Evolutionary conservation across 495 filamentous ascomycete genomes (phyloP).

Genomic region (Neurospora sp.): DNA sequence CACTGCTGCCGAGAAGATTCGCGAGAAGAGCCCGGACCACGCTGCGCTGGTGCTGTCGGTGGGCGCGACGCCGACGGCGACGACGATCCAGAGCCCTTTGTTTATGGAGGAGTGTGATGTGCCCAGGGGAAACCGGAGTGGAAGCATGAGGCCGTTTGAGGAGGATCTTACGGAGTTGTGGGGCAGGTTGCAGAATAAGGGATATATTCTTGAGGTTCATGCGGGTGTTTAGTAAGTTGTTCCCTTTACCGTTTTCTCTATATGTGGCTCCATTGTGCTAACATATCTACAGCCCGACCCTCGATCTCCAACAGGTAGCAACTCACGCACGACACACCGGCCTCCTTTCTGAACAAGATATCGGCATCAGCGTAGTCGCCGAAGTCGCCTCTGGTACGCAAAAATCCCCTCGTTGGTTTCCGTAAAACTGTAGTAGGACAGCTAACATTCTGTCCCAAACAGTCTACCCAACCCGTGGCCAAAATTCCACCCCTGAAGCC

Average conservation of each 20-base stretch:
- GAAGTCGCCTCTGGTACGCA: constrained; percentile 43
- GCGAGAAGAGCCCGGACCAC: constrained; percentile 12
- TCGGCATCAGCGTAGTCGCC: constrained; percentile 60
- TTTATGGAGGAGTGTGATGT: constrained; percentile 7
- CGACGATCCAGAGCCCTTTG: constrained; percentile 35
- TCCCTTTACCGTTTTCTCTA: constrained; percentile 39
- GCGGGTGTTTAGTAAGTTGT: constrained; percentile 25
- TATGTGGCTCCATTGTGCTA: constrained; percentile 41
- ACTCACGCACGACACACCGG: constrained; percentile 46
- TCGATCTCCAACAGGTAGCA: constrained; percentile 76
- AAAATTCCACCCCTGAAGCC: constrained; percentile 46
- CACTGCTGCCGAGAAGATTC: constrained; percentile 35
- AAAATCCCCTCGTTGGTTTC: not conserved
- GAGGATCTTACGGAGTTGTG: constrained; percentile 6
- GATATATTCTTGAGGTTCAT: constrained; percentile 22
- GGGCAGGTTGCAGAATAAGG: constrained; percentile 5
- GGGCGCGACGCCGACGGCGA: constrained; percentile 73
- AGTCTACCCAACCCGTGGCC: constrained; percentile 52
- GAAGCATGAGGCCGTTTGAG: not conserved
- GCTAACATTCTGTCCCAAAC: constrained; percentile 20
- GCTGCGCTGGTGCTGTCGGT: constrained; percentile 51
- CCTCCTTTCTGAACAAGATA: constrained; percentile 36
- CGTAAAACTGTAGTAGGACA: not conserved
- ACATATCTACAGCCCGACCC: constrained; percentile 35
- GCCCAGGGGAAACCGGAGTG: not conserved